Evolutionary conservation across 1,284 basidiomycete species (phyloP).

Genomic region (Exobasidium rhododendri): DNA sequence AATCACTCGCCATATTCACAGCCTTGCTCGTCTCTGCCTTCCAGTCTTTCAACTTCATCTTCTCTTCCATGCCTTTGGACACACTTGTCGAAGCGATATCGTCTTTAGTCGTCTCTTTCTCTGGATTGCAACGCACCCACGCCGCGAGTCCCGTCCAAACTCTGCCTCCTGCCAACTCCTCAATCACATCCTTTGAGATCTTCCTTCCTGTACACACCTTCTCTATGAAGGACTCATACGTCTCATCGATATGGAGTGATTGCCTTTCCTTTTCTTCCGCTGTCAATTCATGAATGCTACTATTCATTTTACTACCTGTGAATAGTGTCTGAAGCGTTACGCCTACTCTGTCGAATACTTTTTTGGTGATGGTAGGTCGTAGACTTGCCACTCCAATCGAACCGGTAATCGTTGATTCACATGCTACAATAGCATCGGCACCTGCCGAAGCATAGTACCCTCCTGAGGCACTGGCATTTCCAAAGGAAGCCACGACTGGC

Average conservation of each 20-base stretch:
- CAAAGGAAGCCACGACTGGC: constrained; percentile 57
- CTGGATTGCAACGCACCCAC: constrained; percentile 47
- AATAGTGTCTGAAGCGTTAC: constrained; percentile 56
- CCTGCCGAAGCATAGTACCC: constrained; percentile 54
- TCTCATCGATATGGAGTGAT: constrained; percentile 53
- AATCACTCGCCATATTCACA: constrained; percentile 25
- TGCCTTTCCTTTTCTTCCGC: constrained; percentile 50
- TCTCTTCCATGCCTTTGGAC: background rate
- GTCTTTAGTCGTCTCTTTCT: constrained; percentile 3
- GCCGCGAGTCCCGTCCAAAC: constrained; percentile 57
- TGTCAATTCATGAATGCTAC: constrained; percentile 51
- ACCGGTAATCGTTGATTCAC: constrained; percentile 57
- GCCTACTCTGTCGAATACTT: constrained; percentile 54
- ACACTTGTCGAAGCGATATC: background rate
- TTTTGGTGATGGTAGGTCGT: constrained; percentile 56
- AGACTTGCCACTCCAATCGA: constrained; percentile 57
- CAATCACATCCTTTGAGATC: constrained; percentile 53
- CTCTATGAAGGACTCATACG: constrained; percentile 18
- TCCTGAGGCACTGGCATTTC: constrained; percentile 56
- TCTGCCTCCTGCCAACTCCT: constrained; percentile 56
- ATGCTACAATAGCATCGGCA: constrained; percentile 53
- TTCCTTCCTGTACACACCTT: constrained; percentile 55
- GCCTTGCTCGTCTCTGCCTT: constrained; percentile 20
- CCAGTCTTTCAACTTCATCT: background rate
- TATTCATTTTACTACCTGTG: constrained; percentile 54